phyloP scores from a whole-genome alignment of 179 eudicot genomes.

The Beta macrorhiza region DNA sequence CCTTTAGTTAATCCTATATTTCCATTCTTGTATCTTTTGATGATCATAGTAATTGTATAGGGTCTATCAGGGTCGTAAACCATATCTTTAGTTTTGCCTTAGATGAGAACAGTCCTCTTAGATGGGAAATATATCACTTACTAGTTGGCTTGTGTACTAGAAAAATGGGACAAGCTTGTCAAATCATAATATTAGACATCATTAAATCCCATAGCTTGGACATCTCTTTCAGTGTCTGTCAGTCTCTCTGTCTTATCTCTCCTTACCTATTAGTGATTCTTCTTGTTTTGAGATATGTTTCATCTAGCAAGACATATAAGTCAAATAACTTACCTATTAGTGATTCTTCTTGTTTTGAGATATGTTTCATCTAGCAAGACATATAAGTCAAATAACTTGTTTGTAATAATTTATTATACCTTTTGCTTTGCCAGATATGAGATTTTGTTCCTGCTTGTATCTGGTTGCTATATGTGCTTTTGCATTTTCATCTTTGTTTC shows the following conservation, averaged over 20 bases:
- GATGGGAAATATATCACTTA: neutral
- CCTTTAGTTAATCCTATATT: neutral
- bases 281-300: too few relatives aligned
- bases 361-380: neutral
- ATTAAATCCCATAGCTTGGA: neutral
- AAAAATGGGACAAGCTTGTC: neutral
- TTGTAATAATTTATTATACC: neutral
- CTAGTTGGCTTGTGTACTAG: neutral
- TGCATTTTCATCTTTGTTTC: neutral
- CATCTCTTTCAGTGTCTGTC: neutral
- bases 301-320: too few relatives aligned
- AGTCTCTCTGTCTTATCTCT: neutral
- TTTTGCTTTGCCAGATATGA: neutral
- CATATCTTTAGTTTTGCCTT: neutral
- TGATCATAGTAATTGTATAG: neutral
- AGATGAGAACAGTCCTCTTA: neutral
- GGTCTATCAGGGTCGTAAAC: neutral
- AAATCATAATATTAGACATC: conserved; percentile 3
- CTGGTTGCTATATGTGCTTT: neutral
- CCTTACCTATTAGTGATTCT: neutral
- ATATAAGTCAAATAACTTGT: neutral
- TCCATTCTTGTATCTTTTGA: neutral
- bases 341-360: neutral
- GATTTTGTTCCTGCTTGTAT: neutral
- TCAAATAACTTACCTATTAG: too few relatives aligned